These are phyloP conservation scores for Oryza glumipatula DNA, from an alignment of 176 grass and related monocot genomes.

Conservation along the genomic window DNA sequence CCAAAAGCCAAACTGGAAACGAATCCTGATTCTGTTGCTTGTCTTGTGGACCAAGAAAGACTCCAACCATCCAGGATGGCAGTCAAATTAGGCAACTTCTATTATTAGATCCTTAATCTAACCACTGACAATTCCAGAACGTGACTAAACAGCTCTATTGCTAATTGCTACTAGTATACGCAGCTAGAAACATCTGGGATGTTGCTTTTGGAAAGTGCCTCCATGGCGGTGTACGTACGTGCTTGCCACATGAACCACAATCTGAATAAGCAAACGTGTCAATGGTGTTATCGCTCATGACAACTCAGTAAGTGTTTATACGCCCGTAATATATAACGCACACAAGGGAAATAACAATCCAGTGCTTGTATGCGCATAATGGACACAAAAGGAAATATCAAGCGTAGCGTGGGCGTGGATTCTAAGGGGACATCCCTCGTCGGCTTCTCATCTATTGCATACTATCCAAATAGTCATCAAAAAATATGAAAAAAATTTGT, in stretches of 20 bases:
- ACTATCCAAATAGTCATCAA: too few relatives aligned
- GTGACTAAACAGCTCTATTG: neutral
- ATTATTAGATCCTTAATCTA: neutral
- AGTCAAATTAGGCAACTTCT: constrained; percentile 38
- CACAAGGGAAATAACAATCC: too few relatives aligned
- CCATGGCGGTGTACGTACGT: neutral
- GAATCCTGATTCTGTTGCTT: neutral
- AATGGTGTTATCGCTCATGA: too few relatives aligned
- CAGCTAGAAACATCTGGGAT: constrained; percentile 8
- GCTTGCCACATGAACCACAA: neutral
- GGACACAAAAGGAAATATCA: too few relatives aligned
- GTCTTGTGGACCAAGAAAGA: constrained; percentile 48
- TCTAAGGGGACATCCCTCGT: too few relatives aligned
- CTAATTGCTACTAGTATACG: neutral
- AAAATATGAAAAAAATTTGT: too few relatives aligned
- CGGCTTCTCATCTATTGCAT: too few relatives aligned
- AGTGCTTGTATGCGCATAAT: too few relatives aligned
- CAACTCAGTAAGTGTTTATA: too few relatives aligned
- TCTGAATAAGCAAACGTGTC: neutral
- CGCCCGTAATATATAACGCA: too few relatives aligned
- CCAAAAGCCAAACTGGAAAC: constrained; percentile 21
- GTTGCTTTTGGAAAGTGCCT: neutral
- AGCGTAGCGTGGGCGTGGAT: too few relatives aligned
- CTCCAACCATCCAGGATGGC: constrained; percentile 15
- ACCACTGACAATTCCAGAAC: neutral